These are phyloP conservation scores for Diaporthe helianthi DNA, from an alignment of 2,329 filamentous ascomycete genomes.

Conservation along the genomic window DNA sequence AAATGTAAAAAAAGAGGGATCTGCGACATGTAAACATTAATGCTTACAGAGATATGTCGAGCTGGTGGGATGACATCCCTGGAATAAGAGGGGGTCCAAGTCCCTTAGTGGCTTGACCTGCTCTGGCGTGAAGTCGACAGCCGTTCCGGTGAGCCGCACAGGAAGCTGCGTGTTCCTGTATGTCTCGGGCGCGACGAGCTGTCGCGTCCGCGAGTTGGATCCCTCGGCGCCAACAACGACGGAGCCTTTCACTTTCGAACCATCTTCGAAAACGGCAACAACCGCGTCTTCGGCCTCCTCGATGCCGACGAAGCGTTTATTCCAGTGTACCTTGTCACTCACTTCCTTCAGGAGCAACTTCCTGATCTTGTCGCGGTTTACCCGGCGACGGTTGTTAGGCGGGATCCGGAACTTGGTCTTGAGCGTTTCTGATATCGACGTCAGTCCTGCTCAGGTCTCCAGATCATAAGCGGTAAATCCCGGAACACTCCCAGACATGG, in stretches of 20 bases:
- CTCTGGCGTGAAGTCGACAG: constrained; percentile 47
- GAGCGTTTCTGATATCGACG: background rate
- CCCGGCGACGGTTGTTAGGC: constrained; percentile 36
- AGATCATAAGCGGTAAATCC: too few species aligned
- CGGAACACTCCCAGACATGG: too few species aligned
- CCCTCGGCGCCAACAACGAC: constrained; percentile 51
- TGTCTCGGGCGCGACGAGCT: constrained; percentile 43
- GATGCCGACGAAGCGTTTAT: constrained; percentile 43
- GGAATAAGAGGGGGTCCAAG: constrained; percentile 62
- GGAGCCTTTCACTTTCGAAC: constrained; percentile 43
- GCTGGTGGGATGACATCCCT: constrained; percentile 58
- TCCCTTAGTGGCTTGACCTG: constrained; percentile 49
- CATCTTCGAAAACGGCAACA: constrained; percentile 43
- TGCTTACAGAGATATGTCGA: constrained; percentile 50
- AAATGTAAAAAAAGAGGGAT: too few species aligned
- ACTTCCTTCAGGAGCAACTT: constrained; percentile 40
- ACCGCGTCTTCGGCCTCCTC: constrained; percentile 39
- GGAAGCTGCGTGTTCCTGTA: constrained; percentile 46
- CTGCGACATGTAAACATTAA: too few species aligned
- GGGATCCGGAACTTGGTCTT: constrained; percentile 15
- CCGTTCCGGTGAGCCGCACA: constrained; percentile 48
- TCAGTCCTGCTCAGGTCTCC: too few species aligned
- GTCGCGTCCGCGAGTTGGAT: constrained; percentile 46
- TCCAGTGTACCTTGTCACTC: constrained; percentile 43
- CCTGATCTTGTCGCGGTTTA: constrained; percentile 47